A percentile compares a stretch with the other conserved stretches of the same genome.
These are phyloP conservation scores for Pleurotus pulmonarius DNA, from an alignment of 768 basidiomycete genomes.

Conservation along the genomic window DNA sequence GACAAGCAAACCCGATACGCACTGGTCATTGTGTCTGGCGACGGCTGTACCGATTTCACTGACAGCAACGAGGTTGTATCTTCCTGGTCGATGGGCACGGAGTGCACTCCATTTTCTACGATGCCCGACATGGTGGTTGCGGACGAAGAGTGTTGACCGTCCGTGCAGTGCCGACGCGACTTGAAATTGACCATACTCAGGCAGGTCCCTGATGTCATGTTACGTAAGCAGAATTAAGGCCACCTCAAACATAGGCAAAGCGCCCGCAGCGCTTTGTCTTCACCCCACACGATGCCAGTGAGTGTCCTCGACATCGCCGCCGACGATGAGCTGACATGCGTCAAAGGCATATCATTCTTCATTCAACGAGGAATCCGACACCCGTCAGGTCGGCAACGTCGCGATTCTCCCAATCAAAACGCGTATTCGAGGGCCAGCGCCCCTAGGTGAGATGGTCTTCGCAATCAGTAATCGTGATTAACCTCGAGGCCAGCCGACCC, in stretches of 20 bases:
- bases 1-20: slow-evolving; percentile 17
- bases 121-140: slow-evolving; percentile 28
- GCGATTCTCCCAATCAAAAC: slow-evolving; percentile 88
- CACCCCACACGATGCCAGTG: slow-evolving; percentile 16
- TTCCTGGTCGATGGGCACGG: slow-evolving; percentile 23
- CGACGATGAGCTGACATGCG: slow-evolving; percentile 9
- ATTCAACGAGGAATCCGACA: slow-evolving; percentile 82
- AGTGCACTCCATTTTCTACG: slow-evolving; percentile 12
- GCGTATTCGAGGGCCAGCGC: slow-evolving; percentile 89
- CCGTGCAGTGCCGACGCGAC: not conserved
- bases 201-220: slow-evolving; percentile 7
- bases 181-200: not conserved
- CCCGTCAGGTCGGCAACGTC: slow-evolving; percentile 85
- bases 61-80: slow-evolving; percentile 46
- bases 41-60: slow-evolving; percentile 45
- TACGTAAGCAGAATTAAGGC: not conserved
- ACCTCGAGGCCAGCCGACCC: slow-evolving; percentile 59
- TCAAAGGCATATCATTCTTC: slow-evolving; percentile 92
- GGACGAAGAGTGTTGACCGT: slow-evolving; percentile 3
- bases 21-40: slow-evolving; percentile 79
- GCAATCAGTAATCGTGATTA: slow-evolving; percentile 10
- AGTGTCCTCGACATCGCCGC: slow-evolving; percentile 12
- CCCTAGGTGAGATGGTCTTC: slow-evolving; percentile 47
- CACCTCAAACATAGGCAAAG: no score
- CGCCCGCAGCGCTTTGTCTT: no score